Percentiles rank a stretch among this genome's conserved stretches.
Conservation (phyloP, 257 asterid genomes). For the Nicotiana undulata region DNA sequence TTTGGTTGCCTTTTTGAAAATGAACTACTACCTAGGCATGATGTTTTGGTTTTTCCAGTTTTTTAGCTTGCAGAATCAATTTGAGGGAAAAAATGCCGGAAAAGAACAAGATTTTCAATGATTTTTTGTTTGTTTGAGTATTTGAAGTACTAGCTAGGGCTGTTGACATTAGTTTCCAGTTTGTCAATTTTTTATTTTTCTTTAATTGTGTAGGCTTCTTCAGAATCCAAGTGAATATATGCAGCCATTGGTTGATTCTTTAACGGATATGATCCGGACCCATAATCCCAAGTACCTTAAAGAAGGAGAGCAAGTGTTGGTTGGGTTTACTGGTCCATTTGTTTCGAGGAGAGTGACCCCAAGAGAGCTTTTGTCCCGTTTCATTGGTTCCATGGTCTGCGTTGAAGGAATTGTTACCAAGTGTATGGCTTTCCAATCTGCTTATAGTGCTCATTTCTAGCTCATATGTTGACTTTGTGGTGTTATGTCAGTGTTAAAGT, state of each 20-base stretch:
- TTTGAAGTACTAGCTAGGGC: not conserved
- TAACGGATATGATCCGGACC: constrained; percentile 63
- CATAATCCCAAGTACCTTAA: constrained; percentile 69
- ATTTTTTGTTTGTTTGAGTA: not conserved
- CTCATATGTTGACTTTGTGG: not conserved
- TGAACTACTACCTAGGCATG: not conserved
- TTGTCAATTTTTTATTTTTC: not conserved
- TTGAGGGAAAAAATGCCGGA: not conserved
- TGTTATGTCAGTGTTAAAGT: not conserved
- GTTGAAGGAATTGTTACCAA: constrained; percentile 91
- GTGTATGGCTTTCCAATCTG: constrained; percentile 35
- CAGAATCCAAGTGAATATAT: constrained; percentile 86
- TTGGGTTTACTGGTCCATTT: constrained; percentile 93
- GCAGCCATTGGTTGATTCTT: constrained; percentile 85
- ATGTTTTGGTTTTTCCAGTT: not conserved
- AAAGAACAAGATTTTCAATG: not conserved
- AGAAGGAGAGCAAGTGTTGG: constrained; percentile 86
- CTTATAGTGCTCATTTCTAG: not conserved
- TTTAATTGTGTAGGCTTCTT: constrained; percentile 46
- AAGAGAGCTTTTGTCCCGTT: constrained; percentile 83
- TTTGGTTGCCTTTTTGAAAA: not conserved
- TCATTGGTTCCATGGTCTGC: constrained; percentile 91
- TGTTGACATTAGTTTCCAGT: not conserved
- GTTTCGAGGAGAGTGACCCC: constrained; percentile 95
- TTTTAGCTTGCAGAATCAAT: not conserved